A percentile compares a stretch with the other conserved stretches of the same genome.
Evolutionary conservation across 805 yeast genomes (phyloP).

Genomic region (Blastobotrys robertii): DNA sequence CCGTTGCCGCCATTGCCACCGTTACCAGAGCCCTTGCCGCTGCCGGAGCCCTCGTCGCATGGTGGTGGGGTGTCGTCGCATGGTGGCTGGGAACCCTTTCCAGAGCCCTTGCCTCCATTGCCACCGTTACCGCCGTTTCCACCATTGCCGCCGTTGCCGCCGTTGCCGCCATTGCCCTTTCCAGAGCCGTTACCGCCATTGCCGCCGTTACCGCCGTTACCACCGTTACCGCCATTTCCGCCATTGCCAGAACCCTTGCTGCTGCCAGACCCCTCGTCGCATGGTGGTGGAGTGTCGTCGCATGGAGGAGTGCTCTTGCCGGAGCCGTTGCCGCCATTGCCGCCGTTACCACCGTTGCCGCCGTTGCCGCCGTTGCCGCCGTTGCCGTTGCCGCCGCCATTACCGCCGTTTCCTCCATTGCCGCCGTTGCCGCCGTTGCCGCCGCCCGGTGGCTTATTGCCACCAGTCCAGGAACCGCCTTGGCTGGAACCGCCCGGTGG

Average conservation of each 20-base stretch:
- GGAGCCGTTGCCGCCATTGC: neutral
- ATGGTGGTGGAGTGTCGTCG: neutral
- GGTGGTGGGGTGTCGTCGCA: neutral
- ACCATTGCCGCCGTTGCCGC: constrained; percentile 2
- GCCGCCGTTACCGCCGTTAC: constrained; percentile 2
- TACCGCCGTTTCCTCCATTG: neutral
- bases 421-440: neutral
- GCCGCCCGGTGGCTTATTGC: neutral
- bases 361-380: neutral
- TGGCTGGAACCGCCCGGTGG: neutral
- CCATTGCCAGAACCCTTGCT: constrained; percentile 2
- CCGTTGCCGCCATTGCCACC: constrained; percentile 2
- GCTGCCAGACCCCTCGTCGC: neutral
- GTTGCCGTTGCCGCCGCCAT: neutral
- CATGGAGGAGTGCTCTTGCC: neutral
- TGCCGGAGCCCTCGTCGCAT: neutral
- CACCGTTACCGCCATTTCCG: constrained; percentile 1
- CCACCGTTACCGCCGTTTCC: constrained; percentile 2
- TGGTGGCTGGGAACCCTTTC: neutral
- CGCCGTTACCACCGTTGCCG: neutral
- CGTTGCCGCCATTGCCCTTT: neutral
- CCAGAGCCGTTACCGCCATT: neutral
- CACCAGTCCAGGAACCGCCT: neutral
- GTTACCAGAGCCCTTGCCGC: neutral
- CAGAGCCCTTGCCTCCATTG: neutral